Evolutionary conservation across 2,329 filamentous ascomycete species (phyloP).

Genomic region (Fusarium nygamai): DNA sequence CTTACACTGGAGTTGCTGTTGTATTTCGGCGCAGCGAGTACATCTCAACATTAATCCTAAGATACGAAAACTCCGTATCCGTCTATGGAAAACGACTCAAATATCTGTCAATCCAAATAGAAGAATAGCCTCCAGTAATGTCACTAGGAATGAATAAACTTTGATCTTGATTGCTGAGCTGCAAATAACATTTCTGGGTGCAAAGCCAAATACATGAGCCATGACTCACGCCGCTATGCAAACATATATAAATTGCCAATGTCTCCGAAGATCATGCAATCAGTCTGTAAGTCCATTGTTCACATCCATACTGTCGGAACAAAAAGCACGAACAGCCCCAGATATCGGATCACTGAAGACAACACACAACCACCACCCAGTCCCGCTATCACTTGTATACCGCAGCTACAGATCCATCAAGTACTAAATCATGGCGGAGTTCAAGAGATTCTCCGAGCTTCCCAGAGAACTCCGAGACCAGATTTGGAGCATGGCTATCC

Average conservation of each 20-base stretch:
- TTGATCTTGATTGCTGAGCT: neutral
- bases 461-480: slow-evolving; percentile 1
- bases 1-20: neutral
- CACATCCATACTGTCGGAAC: too few species aligned
- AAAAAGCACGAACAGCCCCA: neutral
- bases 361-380: neutral
- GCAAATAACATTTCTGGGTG: neutral
- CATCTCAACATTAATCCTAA: rapidly evolving
- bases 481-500: slow-evolving; percentile 3
- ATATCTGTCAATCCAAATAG: rapidly evolving
- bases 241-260: neutral
- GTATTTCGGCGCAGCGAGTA: neutral
- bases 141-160: neutral
- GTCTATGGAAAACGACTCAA: neutral
- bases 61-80: neutral
- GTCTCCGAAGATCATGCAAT: neutral
- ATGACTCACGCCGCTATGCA: neutral
- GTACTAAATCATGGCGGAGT: neutral
- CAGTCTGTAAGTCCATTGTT: neutral
- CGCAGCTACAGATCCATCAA: neutral
- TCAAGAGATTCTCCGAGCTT: neutral
- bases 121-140: neutral
- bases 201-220: neutral
- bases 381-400: neutral
- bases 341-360: neutral